Percentiles rank a stretch among this genome's conserved stretches.
Conservation (phyloP, 2,329 filamentous ascomycete species). For the Exophiala xenobiotica region DNA sequence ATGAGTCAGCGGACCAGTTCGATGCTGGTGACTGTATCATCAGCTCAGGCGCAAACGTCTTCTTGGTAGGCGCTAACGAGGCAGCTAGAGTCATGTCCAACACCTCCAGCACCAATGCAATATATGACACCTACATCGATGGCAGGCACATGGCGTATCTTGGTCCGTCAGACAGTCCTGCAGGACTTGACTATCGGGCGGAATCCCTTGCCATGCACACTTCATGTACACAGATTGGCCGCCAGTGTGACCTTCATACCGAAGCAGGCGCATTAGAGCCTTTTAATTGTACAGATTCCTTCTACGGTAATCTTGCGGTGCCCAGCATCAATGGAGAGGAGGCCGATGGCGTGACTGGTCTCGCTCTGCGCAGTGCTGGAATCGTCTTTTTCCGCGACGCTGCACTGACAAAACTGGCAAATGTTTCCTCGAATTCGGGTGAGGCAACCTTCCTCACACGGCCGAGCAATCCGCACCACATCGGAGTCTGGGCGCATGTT, state of each 20-base stretch:
- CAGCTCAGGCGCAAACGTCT: background rate
- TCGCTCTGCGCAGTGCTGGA: background rate
- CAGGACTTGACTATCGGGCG: slow-evolving; percentile 26
- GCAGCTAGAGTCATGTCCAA: slow-evolving; percentile 4
- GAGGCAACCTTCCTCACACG: slow-evolving; percentile 1
- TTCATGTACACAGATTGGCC: slow-evolving; percentile 25
- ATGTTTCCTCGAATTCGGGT: background rate
- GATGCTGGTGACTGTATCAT: background rate
- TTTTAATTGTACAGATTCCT: slow-evolving; percentile 13
- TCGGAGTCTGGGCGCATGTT: slow-evolving; percentile 6
- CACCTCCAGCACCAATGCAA: slow-evolving; percentile 4
- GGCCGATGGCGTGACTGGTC: background rate
- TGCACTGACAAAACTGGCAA: background rate
- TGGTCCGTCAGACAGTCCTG: background rate
- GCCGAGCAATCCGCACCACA: slow-evolving; percentile 5
- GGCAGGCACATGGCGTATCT: slow-evolving; percentile 19
- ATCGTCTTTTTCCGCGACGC: background rate
- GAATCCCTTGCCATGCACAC: slow-evolving; percentile 25
- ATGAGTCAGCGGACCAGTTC: background rate
- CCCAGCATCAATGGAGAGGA: slow-evolving; percentile 1
- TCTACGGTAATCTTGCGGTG: slow-evolving; percentile 4
- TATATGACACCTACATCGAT: slow-evolving; percentile 4
- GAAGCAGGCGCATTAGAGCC: slow-evolving; percentile 6
- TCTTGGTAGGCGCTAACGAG: slow-evolving; percentile 4
- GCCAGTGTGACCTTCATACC: slow-evolving; percentile 19